These are phyloP conservation scores for Eucalyptus fibrosa DNA, from an alignment of 345 rosid species.

Conservation along the genomic window DNA sequence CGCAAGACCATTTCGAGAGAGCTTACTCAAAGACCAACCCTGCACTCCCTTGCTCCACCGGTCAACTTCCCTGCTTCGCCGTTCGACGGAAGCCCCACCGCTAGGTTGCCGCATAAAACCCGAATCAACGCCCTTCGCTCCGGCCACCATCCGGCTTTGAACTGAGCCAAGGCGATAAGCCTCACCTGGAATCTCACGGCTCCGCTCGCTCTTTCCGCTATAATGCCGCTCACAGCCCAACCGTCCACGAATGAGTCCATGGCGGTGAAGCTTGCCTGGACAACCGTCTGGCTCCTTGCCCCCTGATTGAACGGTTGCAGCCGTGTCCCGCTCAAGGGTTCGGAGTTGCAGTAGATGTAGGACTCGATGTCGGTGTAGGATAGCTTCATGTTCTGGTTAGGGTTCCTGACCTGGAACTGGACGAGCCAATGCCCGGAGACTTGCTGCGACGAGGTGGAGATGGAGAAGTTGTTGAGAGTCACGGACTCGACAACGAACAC, in stretches of 20 bases:
- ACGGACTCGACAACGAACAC: conserved; percentile 31
- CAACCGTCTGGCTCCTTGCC: conserved; percentile 11
- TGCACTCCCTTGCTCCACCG: conserved; percentile 33
- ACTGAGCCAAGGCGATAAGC: conserved; percentile 26
- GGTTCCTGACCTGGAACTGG: conserved; percentile 33
- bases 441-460: conserved; percentile 9
- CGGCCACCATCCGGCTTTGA: conserved; percentile 30
- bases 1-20: neutral
- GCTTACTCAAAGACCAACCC: conserved; percentile 5
- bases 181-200: conserved; percentile 26
- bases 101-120: conserved; percentile 29
- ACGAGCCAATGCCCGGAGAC: conserved; percentile 51
- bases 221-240: conserved; percentile 6
- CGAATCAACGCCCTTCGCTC: conserved; percentile 26
- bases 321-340: conserved; percentile 18
- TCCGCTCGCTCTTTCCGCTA: conserved; percentile 22
- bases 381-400: conserved; percentile 54
- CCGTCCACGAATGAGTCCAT: conserved; percentile 20
- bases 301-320: conserved; percentile 47
- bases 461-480: conserved; percentile 45
- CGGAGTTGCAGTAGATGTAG: conserved; percentile 3
- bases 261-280: conserved; percentile 20
- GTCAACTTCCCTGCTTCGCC: conserved; percentile 45
- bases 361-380: conserved; percentile 15
- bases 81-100: conserved; percentile 15